Percentiles rank a stretch among this genome's conserved stretches.
Conservation (phyloP, 2,329 filamentous ascomycete species). For the Epichloe sibirici region DNA sequence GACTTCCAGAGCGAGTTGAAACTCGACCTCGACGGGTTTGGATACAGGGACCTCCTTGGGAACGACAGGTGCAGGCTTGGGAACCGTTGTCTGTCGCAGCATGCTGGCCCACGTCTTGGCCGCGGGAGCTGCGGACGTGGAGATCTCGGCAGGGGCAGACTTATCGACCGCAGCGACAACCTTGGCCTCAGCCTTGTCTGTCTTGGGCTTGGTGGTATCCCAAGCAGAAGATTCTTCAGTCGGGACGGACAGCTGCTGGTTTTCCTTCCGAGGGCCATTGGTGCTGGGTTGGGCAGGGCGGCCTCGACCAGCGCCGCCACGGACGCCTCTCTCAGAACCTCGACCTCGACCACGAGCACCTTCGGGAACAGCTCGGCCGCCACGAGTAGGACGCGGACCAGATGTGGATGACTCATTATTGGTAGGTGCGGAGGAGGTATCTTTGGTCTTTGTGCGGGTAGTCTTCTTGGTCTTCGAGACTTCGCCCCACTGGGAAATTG, state of each 20-base stretch:
- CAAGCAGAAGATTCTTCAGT: slow-evolving; percentile 53
- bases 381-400: slow-evolving; percentile 38
- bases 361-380: slow-evolving; percentile 49
- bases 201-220: slow-evolving; percentile 28
- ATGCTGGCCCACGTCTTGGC: slow-evolving; percentile 65
- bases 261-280: slow-evolving; percentile 50
- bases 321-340: slow-evolving; percentile 49
- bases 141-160: slow-evolving; percentile 23
- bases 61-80: slow-evolving; percentile 35
- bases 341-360: slow-evolving; percentile 50
- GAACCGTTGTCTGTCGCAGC: slow-evolving; percentile 47
- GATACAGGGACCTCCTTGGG: slow-evolving; percentile 17
- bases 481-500: slow-evolving; percentile 73
- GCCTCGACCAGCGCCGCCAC: slow-evolving; percentile 43
- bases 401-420: slow-evolving; percentile 32
- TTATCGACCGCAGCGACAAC: slow-evolving; percentile 18
- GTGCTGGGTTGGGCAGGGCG: slow-evolving; percentile 44
- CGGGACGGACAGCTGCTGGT: slow-evolving; percentile 47
- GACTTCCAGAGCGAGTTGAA: slow-evolving; percentile 26
- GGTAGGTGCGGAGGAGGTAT: slow-evolving; percentile 41
- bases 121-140: slow-evolving; percentile 26
- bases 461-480: slow-evolving; percentile 73
- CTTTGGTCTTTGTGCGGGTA: slow-evolving; percentile 60
- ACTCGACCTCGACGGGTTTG: slow-evolving; percentile 25
- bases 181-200: slow-evolving; percentile 22